Evolutionary conservation across 2,329 filamentous ascomycete genomes (phyloP), one percentile per base, ranked within the genome.

Genomic region (Fusarium stilboides): DNA sequence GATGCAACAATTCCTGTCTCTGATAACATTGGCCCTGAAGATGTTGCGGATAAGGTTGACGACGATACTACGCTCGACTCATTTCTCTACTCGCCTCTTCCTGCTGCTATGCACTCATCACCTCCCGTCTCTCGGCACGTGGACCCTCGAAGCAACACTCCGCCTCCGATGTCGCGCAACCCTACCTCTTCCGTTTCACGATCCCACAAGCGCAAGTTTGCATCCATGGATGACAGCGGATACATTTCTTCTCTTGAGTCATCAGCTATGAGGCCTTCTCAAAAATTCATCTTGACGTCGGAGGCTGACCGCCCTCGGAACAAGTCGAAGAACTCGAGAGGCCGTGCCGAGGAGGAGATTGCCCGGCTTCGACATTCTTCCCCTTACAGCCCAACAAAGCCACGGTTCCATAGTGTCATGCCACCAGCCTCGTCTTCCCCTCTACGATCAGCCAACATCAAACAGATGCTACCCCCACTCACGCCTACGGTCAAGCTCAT

Each of bases 231-330:
- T 75, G 96, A 99, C 80, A 98, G 95, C 77, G 96, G 96, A 40
- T 99, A 98, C 80, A 97, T 97, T 77, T 98, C 96, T 2, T 98
- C 94, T 0, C 86, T 98, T 19, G 94, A 98, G 73, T 98, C 96
- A 4, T 98, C 96, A 0, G 94, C 87, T 15, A 87, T 93, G 77
- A 89, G 95, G 62, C 90, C 92, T 47, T 89, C 90, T 68, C 87
- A 88, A 69, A 84, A 88, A 17, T 85, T 88, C 58, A 84, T 93
- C 19, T 85, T 94, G 43, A 93, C 91, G 6, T 95, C 93, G 1
- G 94, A 97, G 74, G 87, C 90, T 53, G 92, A 94, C 72, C 90
- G 91, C n/a, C 91, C 91, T 50, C 88, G 89, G 57, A 91, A 94
- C 74, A 97, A 95, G 83, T 60, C 58, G 31, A 91, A 93, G 64